These are phyloP conservation scores for Ganoderma meredithae DNA, from an alignment of 1,284 basidiomycete species.

Conservation along the genomic window DNA sequence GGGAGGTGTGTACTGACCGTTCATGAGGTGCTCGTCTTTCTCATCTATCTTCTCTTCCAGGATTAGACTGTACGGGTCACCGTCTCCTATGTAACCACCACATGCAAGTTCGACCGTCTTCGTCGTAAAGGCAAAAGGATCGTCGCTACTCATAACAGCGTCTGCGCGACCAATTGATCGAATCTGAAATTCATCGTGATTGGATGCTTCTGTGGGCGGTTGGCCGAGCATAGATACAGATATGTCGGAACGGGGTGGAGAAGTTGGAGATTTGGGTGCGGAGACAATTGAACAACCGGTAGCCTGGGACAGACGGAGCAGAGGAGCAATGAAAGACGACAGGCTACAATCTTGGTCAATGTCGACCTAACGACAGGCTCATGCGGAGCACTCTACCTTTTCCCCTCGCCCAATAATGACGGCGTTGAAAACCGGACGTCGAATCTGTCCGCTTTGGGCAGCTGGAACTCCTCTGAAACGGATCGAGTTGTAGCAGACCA, in stretches of 20 bases:
- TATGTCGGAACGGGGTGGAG: slow-evolving; percentile 41
- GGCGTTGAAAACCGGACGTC: slow-evolving; percentile 35
- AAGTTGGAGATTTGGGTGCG: slow-evolving; percentile 40
- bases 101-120: slow-evolving; percentile 29
- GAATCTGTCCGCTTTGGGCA: slow-evolving; percentile 36
- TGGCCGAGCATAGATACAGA: slow-evolving; percentile 50
- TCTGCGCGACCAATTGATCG: background rate
- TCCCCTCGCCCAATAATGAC: slow-evolving; percentile 28
- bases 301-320: slow-evolving; percentile 34
- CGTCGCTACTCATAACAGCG: slow-evolving; percentile 21
- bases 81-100: slow-evolving; percentile 21
- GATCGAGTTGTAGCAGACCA: background rate
- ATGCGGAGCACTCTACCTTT: slow-evolving; percentile 28
- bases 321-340: slow-evolving; percentile 44
- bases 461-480: slow-evolving; percentile 45
- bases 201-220: slow-evolving; percentile 39
- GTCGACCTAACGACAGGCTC: background rate
- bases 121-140: slow-evolving; percentile 16
- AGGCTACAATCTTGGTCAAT: slow-evolving; percentile 33
- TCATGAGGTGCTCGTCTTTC: slow-evolving; percentile 57
- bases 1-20: slow-evolving; percentile 45
- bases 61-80: slow-evolving; percentile 50
- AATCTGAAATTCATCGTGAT: background rate
- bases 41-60: slow-evolving; percentile 62
- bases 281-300: slow-evolving; percentile 36